Conservation (phyloP, 2,329 filamentous ascomycete genomes). For the Pyrenophora teres region DNA sequence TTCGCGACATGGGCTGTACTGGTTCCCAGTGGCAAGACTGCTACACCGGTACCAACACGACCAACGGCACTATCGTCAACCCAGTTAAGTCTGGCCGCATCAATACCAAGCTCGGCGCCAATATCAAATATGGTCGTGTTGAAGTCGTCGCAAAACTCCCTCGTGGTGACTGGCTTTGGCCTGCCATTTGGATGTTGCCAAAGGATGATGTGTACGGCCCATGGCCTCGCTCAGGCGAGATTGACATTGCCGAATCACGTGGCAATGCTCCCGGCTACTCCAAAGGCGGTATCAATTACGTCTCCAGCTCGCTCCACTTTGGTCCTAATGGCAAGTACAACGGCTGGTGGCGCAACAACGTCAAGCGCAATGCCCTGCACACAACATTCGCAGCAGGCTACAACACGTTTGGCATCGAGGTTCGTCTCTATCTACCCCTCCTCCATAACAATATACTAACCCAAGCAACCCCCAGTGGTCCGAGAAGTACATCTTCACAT, state of each 20-base stretch:
- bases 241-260: constrained; percentile 79
- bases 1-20: constrained; percentile 71
- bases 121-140: constrained; percentile 79
- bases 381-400: constrained; percentile 71
- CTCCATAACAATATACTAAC: constrained; percentile 1
- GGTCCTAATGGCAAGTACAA: constrained; percentile 74
- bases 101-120: constrained; percentile 71
- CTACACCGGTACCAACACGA: constrained; percentile 73
- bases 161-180: constrained; percentile 84
- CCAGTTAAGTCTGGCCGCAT: constrained; percentile 79
- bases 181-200: constrained; percentile 90
- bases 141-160: constrained; percentile 80
- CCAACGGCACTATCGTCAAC: constrained; percentile 76
- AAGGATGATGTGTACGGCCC: constrained; percentile 71
- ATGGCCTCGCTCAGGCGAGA: constrained; percentile 82
- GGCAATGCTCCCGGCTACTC: constrained; percentile 80
- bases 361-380: constrained; percentile 74
- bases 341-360: constrained; percentile 82
- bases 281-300: constrained; percentile 80
- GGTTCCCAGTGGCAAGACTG: constrained; percentile 65
- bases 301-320: constrained; percentile 81
- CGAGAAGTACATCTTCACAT: constrained; percentile 86
- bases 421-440: constrained; percentile 11
- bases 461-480: constrained; percentile 62
- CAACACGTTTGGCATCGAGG: constrained; percentile 78